These are phyloP conservation scores for Collybiopsis luxurians DNA, from an alignment of 768 basidiomycete genomes.

Conservation along the genomic window DNA sequence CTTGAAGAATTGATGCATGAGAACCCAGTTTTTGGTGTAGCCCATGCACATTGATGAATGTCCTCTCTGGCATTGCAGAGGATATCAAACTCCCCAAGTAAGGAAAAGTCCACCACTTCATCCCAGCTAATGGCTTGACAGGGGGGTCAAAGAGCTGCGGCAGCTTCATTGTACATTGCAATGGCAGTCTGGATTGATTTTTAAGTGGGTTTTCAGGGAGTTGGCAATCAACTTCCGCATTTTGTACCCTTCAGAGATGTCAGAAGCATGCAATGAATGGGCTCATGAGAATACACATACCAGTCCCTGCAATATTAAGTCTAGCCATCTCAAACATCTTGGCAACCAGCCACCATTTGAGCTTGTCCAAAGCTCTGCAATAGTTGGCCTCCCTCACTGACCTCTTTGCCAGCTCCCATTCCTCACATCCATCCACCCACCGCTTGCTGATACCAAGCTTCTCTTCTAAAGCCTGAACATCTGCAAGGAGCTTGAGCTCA, in stretches of 20 bases:
- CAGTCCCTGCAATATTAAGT: not conserved
- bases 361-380: not conserved
- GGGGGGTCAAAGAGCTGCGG: not conserved
- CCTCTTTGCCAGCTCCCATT: not conserved
- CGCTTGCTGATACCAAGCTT: not conserved
- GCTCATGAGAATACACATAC: not conserved
- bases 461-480: not conserved
- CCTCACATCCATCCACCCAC: not conserved
- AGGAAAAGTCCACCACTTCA: not conserved
- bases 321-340: not conserved
- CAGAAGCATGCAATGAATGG: not conserved
- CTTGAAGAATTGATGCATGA: slow-evolving; percentile 13
- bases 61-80: not conserved
- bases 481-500: not conserved
- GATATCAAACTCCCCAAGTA: not conserved
- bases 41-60: not conserved
- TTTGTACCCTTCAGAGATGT: slow-evolving; percentile 23
- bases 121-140: not conserved
- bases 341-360: not conserved
- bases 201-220: slow-evolving; percentile 11
- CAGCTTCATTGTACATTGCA: not conserved
- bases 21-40: not conserved
- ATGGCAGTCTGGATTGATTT: not conserved
- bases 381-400: not conserved
- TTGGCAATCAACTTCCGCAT: slow-evolving; percentile 22